Base-by-base conservation (phyloP, 83 land plant genomes). In the Diphasiastrum complanatum region DNA sequence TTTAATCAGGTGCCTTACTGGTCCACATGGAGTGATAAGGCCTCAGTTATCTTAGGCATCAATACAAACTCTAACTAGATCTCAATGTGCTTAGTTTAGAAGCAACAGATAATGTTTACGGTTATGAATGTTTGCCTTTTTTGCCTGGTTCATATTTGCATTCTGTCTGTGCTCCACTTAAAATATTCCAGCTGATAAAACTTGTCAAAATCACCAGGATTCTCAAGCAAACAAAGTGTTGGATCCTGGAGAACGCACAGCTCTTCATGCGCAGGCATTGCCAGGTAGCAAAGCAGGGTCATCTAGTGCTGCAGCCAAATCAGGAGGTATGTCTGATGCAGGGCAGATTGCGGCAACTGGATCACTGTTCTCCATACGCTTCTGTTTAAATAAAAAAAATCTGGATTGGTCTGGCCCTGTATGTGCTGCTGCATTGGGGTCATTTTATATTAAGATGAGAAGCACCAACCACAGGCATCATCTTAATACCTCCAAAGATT, bases 381-480 rank as follows among this genome's bases (percentile, higher is more conserved):
- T 91, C 67, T 60, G 67, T 20, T 67, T 71, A 37, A 67, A 68
- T 18, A 74, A 78, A 2, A 31, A 62, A 54, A 85, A 71, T 35
- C 76, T 71, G 64, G 70, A 61, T 58, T 87, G 97, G 95, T 87
- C 97, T 57, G 97, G 97, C 24, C 95, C 87, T 40, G 68, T 91
- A 26, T 87, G 97, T 69, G 78, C 85, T 29, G 75, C 85, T 71
- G 82, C 97, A 23, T 66, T 91, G 18, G 95, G 97, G 25, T 83
- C 83, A 3, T 91, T 91, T 66, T 91, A 71, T 61, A 43, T 91
- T 32, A 87, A 85, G 58, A 78, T 91, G 25, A 75, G 72, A 51
- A 70, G 54, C 22, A 51, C 35, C 55, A 47, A 51, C 18, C 68
- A 51, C 16, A 28, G 31, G 54, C 53, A 40, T 14, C 34, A 47